phyloP scores from a whole-genome alignment of 108 stramenopile species.

The Nitzschia putrida region DNA sequence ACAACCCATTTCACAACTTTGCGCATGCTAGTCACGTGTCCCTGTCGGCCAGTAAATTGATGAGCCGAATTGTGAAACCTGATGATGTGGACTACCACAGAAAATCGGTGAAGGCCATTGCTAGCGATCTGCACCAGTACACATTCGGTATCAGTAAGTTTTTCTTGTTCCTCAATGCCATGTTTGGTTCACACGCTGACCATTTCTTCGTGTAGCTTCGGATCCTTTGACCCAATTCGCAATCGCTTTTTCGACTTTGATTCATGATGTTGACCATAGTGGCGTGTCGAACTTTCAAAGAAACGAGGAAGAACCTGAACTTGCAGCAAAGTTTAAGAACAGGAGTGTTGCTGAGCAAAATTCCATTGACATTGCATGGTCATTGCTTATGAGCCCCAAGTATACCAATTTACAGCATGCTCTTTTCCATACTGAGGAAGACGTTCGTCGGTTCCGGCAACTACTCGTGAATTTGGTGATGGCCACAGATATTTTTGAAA shows the following conservation, averaged over 20 bases:
- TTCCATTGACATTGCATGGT: slow-evolving; percentile 39
- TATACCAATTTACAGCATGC: slow-evolving; percentile 22
- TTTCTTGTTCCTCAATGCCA: too few species aligned
- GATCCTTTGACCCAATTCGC: slow-evolving; percentile 49
- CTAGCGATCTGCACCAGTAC: slow-evolving; percentile 25
- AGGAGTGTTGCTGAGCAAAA: slow-evolving; percentile 47
- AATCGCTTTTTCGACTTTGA: slow-evolving; percentile 40
- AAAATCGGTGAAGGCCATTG: slow-evolving; percentile 20
- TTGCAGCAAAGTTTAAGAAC: slow-evolving; percentile 35
- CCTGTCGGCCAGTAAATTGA: slow-evolving; percentile 35
- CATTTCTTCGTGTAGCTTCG: neutral
- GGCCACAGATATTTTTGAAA: slow-evolving; percentile 50
- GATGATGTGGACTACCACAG: slow-evolving; percentile 36
- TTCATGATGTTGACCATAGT: slow-evolving; percentile 52
- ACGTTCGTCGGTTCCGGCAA: slow-evolving; percentile 38
- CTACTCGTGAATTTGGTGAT: slow-evolving; percentile 42
- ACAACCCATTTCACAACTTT: slow-evolving; percentile 70
- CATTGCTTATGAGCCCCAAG: slow-evolving; percentile 34
- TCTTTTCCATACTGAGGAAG: slow-evolving; percentile 28
- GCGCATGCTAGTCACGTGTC: slow-evolving; percentile 66
- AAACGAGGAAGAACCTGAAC: slow-evolving; percentile 28
- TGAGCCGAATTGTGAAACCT: slow-evolving; percentile 37
- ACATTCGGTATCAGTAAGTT: slow-evolving; percentile 19
- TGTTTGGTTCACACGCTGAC: too few species aligned
- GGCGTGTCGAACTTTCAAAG: slow-evolving; percentile 44